phyloP scores from a whole-genome alignment of 2,329 filamentous ascomycete genomes.

The Trichoderma afroharzianum region DNA sequence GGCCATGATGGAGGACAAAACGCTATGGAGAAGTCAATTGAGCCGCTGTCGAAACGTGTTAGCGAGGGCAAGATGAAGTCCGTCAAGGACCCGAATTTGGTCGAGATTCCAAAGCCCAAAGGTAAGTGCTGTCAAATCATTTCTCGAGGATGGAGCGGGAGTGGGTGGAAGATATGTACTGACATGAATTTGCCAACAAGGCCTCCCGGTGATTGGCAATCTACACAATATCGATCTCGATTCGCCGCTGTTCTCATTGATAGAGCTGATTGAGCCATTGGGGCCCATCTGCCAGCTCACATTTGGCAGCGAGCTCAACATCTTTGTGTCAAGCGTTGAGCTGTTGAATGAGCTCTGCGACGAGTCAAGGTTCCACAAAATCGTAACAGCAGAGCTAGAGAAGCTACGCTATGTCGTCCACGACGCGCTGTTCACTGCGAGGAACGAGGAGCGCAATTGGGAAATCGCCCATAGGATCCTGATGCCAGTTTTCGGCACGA shows the following conservation, averaged over 20 bases:
- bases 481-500: slow-evolving; percentile 11
- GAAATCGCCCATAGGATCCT: slow-evolving; percentile 12
- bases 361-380: slow-evolving; percentile 10
- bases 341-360: slow-evolving; percentile 14
- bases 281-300: slow-evolving; percentile 13
- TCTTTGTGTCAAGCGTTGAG: slow-evolving; percentile 5
- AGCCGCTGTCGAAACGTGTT: not conserved
- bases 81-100: not conserved
- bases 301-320: not conserved
- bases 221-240: slow-evolving; percentile 8
- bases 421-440: slow-evolving; percentile 13
- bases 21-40: not conserved
- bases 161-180: not conserved
- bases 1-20: not conserved
- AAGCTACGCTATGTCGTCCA: slow-evolving; percentile 11
- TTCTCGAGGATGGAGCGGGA: not conserved
- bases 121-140: not conserved
- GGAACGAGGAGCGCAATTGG: slow-evolving; percentile 15
- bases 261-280: slow-evolving; percentile 2
- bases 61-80: not conserved
- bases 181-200: not conserved
- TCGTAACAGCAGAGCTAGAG: not conserved
- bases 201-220: slow-evolving; percentile 4
- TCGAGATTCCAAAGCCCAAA: slow-evolving; percentile 14
- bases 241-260: not conserved